Base-by-base conservation (phyloP, 176 grass and related monocot species). In the Pharus latifolius region DNA sequence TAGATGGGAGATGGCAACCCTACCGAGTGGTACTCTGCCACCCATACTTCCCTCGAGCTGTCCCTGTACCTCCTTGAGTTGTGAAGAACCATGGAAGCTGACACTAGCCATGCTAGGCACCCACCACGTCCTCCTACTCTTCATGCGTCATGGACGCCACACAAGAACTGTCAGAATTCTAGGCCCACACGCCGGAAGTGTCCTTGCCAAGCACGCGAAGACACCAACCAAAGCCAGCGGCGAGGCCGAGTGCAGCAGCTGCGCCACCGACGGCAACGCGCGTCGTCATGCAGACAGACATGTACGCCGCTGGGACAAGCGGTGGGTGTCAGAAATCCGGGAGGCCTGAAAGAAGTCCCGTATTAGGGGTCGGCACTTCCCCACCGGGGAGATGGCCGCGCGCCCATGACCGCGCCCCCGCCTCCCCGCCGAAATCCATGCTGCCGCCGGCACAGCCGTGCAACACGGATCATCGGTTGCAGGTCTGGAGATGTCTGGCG, bases 281-380 rank as follows among this genome's bases (percentile, higher is more conserved):
- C n/a, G n/a, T n/a, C n/a, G n/a, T n/a, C n/a, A n/a, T n/a, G n/a
- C n/a, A 38, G 35, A 38, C 4, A 4, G 35, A 4, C 35, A 38
- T 9, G 6, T 5, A 4, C 35, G 35, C 35, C 35, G 8, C 16
- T 89, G 87, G 87, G 87, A 82, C 3, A 85, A 78, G 82, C n/a
- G n/a, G n/a, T 89, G 87, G 87, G 87, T 89, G 61, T 85, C 87
- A 17, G 87, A 89, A 74, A 89, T 89, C 82, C 67, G 87, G 1
- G 82, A 89, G 77, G 81, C 87, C 2, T 65, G 87, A 5, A 89
- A 89, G 87, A 89, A 89, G 82, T 89, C 87, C 19, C 81, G 87
- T 60, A 89, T 89, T 67, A 85, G 82, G n/a, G 87, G 81, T 89
- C 17, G 87, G 87, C 53, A 89, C 87, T 89, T 85, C 82, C 66